Evolutionary conservation across 2,329 filamentous ascomycete genomes (phyloP).

Genomic region (Colletotrichum neosansevieriae): DNA sequence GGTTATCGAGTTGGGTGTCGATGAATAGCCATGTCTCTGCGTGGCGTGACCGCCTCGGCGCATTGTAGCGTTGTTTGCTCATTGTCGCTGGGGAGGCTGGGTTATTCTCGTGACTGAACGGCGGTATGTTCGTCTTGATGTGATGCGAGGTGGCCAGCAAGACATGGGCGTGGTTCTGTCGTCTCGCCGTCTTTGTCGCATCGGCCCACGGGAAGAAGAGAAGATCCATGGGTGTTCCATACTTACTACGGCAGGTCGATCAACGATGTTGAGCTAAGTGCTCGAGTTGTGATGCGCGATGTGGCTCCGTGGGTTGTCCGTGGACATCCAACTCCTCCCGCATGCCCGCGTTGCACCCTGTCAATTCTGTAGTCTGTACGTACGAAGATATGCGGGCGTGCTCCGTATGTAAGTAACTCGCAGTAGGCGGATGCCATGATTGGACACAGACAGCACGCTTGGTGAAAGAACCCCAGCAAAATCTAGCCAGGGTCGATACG

Average conservation of each 20-base stretch:
- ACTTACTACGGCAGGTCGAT: slow-evolving; percentile 20
- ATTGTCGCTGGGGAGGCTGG: slow-evolving; percentile 24
- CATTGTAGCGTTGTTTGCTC: slow-evolving; percentile 33
- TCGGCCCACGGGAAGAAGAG: slow-evolving; percentile 20
- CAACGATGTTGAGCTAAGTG: slow-evolving; percentile 4
- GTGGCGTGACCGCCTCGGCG: slow-evolving; percentile 11
- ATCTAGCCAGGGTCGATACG: slow-evolving; percentile 22
- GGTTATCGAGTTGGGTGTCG: slow-evolving; percentile 33
- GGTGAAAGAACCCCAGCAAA: slow-evolving; percentile 5
- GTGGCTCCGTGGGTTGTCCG: slow-evolving; percentile 15
- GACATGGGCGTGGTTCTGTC: neutral
- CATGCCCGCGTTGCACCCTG: slow-evolving; percentile 27
- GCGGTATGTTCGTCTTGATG: neutral
- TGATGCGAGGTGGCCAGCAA: neutral
- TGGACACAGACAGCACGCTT: neutral
- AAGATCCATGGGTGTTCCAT: slow-evolving; percentile 19
- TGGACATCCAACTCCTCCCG: slow-evolving; percentile 18
- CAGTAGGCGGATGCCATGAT: slow-evolving; percentile 26
- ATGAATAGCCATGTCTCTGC: slow-evolving; percentile 12
- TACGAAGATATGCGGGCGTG: slow-evolving; percentile 33
- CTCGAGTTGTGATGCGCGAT: slow-evolving; percentile 11
- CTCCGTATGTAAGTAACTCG: slow-evolving; percentile 36
- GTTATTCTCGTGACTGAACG: neutral
- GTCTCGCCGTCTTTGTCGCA: slow-evolving; percentile 24
- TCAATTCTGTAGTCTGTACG: slow-evolving; percentile 26